phyloP scores from a whole-genome alignment of 768 basidiomycete genomes.

The Melanogaster broomeanus region DNA sequence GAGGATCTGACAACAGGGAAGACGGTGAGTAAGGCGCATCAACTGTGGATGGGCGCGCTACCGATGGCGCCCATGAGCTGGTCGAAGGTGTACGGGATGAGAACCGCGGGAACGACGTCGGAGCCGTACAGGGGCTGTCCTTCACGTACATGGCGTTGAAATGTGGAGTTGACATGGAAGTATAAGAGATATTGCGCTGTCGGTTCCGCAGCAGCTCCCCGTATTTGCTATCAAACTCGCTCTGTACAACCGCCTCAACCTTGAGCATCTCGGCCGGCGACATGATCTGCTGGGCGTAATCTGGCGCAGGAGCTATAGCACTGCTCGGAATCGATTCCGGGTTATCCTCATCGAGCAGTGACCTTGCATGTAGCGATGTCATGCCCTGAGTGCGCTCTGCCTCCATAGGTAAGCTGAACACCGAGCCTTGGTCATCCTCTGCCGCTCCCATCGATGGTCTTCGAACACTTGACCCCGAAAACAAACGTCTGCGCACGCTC shows the following conservation, averaged over 20 bases:
- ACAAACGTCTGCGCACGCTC: constrained; percentile 52
- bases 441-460: constrained; percentile 52
- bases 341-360: constrained; percentile 52
- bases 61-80: constrained; percentile 14
- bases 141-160: constrained; percentile 34
- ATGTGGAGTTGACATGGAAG: constrained; percentile 40
- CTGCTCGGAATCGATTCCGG: constrained; percentile 39
- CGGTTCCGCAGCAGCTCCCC: constrained; percentile 24
- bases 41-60: constrained; percentile 38
- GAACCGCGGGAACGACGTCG: constrained; percentile 25
- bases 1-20: constrained; percentile 23
- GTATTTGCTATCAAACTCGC: constrained; percentile 28
- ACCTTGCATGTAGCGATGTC: constrained; percentile 25
- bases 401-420: constrained; percentile 54
- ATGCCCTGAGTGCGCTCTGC: constrained; percentile 33
- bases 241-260: constrained; percentile 52
- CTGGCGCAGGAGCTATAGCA: constrained; percentile 33
- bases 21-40: constrained; percentile 13
- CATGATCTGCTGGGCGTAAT: constrained; percentile 66
- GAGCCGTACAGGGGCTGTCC: constrained; percentile 27
- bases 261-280: constrained; percentile 64
- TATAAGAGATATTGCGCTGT: constrained; percentile 37
- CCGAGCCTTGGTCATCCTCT: constrained; percentile 58
- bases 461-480: constrained; percentile 56
- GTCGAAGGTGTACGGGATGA: constrained; percentile 19